Base-by-base conservation (phyloP, 2,329 filamentous ascomycete genomes). In the Fusarium torulosum region DNA sequence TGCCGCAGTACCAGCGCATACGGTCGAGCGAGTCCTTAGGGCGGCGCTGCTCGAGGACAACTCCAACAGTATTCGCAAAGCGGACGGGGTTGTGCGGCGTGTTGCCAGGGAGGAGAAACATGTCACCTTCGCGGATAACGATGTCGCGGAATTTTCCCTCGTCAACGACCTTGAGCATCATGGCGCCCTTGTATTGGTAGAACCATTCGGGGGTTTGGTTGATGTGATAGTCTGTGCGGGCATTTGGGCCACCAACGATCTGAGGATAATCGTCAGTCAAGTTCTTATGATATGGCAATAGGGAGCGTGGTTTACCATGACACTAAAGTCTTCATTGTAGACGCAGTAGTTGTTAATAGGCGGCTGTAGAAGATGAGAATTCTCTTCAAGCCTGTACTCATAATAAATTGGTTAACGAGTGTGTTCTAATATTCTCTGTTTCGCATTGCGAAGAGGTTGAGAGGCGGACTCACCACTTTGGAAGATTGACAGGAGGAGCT, bases 321-420 rank as follows among this genome's bases (percentile, higher is more conserved):
- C 91, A 41, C 91, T 94, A 61, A 95, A 87, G 75, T 88, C 87
- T 55, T 91, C 87, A 77, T 97, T 91, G 83, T 97, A 97, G 75
- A 98, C 93, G 82, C 94, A 97, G 84, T 96, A 96, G 83, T 98
- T 98, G 83, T 97, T 97, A 75, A 98, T 90, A 2, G 96, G 96
- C 0, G 96, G 96, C 78, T 97, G 89, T 59, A 97, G 88, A 64
- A 98, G 90, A 77, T 98, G 94, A 0, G 91, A 91, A 80, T 98
- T 98, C 77, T 94, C 88, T 74, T 93, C 86, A 40, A 99, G 90
- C 95, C 94, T 97, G 29, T 37, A 51, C 47, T 50, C 29, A 25
- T 44, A 41, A 41, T 43, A 15, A 53, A 54, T 66, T 49, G 57
- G 57, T 57, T 33, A 69, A 50, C 53, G 37, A 50, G 4, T 23